A percentile compares a stretch with the other conserved stretches of the same genome.
Conservation (phyloP, 179 eudicot genomes). For the Actinidia arguta region DNA sequence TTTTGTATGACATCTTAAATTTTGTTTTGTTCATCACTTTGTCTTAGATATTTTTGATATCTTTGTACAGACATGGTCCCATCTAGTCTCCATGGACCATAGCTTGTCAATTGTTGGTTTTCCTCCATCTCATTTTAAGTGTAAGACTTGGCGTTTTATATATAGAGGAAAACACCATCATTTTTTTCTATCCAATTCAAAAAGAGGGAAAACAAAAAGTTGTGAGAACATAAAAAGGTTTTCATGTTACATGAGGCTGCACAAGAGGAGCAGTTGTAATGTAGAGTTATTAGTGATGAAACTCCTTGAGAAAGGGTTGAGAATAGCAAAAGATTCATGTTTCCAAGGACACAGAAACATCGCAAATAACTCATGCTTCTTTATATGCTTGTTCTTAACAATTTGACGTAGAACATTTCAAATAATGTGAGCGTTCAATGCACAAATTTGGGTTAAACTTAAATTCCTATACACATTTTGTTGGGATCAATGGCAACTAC, state of each 20-base stretch:
- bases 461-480: too few relatives aligned
- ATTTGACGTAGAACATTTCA: too few relatives aligned
- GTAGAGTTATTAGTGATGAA: background rate
- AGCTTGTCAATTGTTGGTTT: background rate
- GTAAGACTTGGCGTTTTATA: background rate
- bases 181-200: background rate
- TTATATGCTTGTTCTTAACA: too few relatives aligned
- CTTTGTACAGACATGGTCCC: background rate
- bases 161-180: background rate
- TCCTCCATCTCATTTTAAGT: background rate
- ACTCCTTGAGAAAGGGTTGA: background rate
- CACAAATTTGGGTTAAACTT: too few relatives aligned
- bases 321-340: background rate
- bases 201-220: background rate
- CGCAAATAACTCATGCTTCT: too few relatives aligned
- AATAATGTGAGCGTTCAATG: too few relatives aligned
- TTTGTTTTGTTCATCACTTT: background rate
- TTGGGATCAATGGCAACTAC: too few relatives aligned
- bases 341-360: too few relatives aligned
- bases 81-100: background rate
- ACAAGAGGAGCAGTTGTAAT: background rate
- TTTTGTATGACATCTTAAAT: background rate
- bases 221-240: conserved; percentile 1
- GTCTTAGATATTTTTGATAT: background rate
- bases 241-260: background rate